A percentile compares a stretch with the other conserved stretches of the same genome.
Conservation (phyloP, 2,329 filamentous ascomycete genomes). For the Aspergillus tamarii region DNA sequence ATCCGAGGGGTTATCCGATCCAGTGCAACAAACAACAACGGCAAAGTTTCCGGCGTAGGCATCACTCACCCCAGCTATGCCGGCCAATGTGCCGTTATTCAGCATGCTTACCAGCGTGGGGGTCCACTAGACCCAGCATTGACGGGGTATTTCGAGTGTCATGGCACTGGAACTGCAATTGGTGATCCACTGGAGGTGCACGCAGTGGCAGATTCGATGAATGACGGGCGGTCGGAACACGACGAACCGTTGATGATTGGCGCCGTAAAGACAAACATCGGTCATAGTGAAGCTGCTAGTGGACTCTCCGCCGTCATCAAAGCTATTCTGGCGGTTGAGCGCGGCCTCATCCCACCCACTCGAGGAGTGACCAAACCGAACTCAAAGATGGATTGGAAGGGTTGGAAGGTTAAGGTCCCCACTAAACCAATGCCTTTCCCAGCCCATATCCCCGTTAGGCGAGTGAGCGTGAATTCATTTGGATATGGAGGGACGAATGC, state of each 20-base stretch:
- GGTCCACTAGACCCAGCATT: too few relatives aligned
- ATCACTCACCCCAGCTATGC: slow-evolving; percentile 31
- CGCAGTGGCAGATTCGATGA: slow-evolving; percentile 22
- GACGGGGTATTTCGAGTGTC: slow-evolving; percentile 43
- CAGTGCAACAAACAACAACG: slow-evolving; percentile 19
- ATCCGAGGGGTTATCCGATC: slow-evolving; percentile 22
- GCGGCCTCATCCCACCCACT: slow-evolving; percentile 29
- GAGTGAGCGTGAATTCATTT: slow-evolving; percentile 46
- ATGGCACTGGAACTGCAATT: slow-evolving; percentile 47
- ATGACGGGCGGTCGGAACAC: not conserved
- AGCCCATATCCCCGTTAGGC: slow-evolving; percentile 9
- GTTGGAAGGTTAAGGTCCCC: slow-evolving; percentile 2
- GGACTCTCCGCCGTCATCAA: slow-evolving; percentile 33
- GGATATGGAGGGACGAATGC: slow-evolving; percentile 52
- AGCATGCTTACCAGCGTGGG: slow-evolving; percentile 34
- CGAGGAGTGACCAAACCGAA: slow-evolving; percentile 28
- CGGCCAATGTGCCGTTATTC: slow-evolving; percentile 45
- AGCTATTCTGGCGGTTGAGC: slow-evolving; percentile 23
- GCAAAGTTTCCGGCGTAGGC: slow-evolving; percentile 16
- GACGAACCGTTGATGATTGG: slow-evolving; percentile 20
- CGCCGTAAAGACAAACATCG: slow-evolving; percentile 33
- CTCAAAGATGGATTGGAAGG: slow-evolving; percentile 8
- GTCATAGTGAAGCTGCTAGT: slow-evolving; percentile 29
- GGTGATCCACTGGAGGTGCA: slow-evolving; percentile 37
- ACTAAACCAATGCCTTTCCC: not conserved